Percentiles rank a stretch among this genome's conserved stretches.
phyloP scores from a whole-genome alignment of 805 yeast genomes.

The Zygoascus flipseniorum region DNA sequence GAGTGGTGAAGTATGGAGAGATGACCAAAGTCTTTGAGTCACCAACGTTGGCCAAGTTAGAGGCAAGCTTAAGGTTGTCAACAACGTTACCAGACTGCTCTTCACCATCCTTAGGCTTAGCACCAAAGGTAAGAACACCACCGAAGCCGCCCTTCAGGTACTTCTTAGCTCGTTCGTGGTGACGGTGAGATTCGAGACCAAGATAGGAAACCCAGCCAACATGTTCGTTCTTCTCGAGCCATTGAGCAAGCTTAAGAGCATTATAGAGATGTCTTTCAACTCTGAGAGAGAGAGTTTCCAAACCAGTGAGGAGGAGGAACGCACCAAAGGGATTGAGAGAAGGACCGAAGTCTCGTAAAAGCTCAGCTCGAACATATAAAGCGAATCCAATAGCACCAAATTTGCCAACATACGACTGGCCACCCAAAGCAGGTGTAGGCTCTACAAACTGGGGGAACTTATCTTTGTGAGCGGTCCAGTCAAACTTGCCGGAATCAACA shows the following conservation, averaged over 20 bases:
- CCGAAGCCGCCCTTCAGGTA: slow-evolving; percentile 77
- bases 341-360: slow-evolving; percentile 90
- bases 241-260: slow-evolving; percentile 70
- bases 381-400: slow-evolving; percentile 75
- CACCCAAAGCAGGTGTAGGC: slow-evolving; percentile 93
- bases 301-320: slow-evolving; percentile 80
- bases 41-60: slow-evolving; percentile 94
- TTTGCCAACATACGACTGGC: slow-evolving; percentile 71
- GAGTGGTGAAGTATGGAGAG: slow-evolving; percentile 94
- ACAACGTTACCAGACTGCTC: slow-evolving; percentile 79
- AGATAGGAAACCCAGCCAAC: slow-evolving; percentile 91
- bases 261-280: slow-evolving; percentile 87
- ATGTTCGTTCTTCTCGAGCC: slow-evolving; percentile 55
- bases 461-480: slow-evolving; percentile 77
- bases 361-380: slow-evolving; percentile 72
- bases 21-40: slow-evolving; percentile 92
- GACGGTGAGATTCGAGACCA: slow-evolving; percentile 71
- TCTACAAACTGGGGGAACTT: slow-evolving; percentile 85
- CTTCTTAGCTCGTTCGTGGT: slow-evolving; percentile 76
- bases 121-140: slow-evolving; percentile 84
- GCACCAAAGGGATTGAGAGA: slow-evolving; percentile 80
- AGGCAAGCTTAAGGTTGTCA: slow-evolving; percentile 74
- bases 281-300: slow-evolving; percentile 88
- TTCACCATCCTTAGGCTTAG: slow-evolving; percentile 56
- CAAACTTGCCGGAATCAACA: slow-evolving; percentile 87